Conservation (phyloP, 2,329 filamentous ascomycete species). For the Aspergillus udagawae region DNA sequence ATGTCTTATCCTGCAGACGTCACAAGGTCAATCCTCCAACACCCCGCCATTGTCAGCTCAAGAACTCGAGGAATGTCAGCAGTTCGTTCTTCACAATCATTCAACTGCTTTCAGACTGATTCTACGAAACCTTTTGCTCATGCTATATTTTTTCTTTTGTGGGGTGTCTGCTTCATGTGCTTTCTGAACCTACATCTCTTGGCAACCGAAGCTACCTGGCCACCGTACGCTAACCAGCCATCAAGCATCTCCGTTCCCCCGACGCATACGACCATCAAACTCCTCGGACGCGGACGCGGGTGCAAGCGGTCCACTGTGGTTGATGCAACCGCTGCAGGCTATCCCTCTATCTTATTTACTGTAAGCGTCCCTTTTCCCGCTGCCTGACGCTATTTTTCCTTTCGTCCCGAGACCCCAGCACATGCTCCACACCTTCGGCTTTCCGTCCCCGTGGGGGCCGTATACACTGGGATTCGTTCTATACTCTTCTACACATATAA, state of each 20-base stretch:
- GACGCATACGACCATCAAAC: conserved; percentile 16
- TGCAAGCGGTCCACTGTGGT: conserved; percentile 11
- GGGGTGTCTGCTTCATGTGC: conserved; percentile 3
- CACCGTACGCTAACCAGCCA: conserved; percentile 6
- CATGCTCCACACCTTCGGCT: neutral
- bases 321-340: conserved; percentile 1
- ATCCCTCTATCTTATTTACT: conserved; percentile 1
- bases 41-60: neutral
- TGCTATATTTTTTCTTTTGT: neutral
- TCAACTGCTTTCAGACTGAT: neutral
- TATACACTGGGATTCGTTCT: neutral
- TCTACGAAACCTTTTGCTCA: neutral
- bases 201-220: conserved; percentile 6
- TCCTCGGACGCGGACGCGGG: conserved; percentile 12
- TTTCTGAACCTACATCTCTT: conserved; percentile 8
- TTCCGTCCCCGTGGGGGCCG: neutral
- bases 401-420: conserved; percentile 1
- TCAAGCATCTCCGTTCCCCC: conserved; percentile 32
- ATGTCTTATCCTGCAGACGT: neutral
- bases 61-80: neutral
- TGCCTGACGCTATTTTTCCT: conserved; percentile 15
- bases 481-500: neutral
- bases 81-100: neutral
- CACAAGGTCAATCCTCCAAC: neutral
- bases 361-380: conserved; percentile 23